Evolutionary conservation across 768 basidiomycete species (phyloP).

Genomic region (Tremella fuciformis): DNA sequence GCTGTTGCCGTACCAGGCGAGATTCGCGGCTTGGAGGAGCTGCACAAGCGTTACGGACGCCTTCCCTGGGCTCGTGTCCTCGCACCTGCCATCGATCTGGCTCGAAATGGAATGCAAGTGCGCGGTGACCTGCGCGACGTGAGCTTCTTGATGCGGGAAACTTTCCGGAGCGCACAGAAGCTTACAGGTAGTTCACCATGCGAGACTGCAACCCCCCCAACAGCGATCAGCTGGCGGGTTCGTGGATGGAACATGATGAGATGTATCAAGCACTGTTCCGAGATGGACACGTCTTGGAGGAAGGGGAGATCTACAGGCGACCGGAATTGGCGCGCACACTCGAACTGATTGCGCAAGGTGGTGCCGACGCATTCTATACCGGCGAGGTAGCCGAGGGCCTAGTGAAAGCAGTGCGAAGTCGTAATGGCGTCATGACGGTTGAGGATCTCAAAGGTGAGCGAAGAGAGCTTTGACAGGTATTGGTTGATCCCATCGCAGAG

Average conservation of each 20-base stretch:
- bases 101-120: slow-evolving; percentile 62
- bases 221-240: slow-evolving; percentile 19
- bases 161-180: no score
- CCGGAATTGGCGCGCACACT: slow-evolving; percentile 69
- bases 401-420: slow-evolving; percentile 63
- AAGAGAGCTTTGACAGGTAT: no score
- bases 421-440: slow-evolving; percentile 76
- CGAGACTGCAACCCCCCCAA: slow-evolving; percentile 20
- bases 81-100: slow-evolving; percentile 67
- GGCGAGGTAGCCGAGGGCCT: slow-evolving; percentile 78
- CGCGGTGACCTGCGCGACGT: slow-evolving; percentile 30
- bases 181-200: slow-evolving; percentile 18
- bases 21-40: slow-evolving; percentile 76
- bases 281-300: slow-evolving; percentile 21
- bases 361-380: slow-evolving; percentile 75
- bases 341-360: slow-evolving; percentile 66
- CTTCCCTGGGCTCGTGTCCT: slow-evolving; percentile 74
- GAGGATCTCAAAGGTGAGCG: slow-evolving; percentile 56
- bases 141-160: slow-evolving; percentile 7
- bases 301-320: slow-evolving; percentile 22
- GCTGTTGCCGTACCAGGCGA: slow-evolving; percentile 85
- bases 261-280: slow-evolving; percentile 23
- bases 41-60: slow-evolving; percentile 71
- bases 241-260: slow-evolving; percentile 26
- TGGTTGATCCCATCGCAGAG: slow-evolving; percentile 34